These are phyloP conservation scores for Nakataea oryzae DNA, from an alignment of 2,329 filamentous ascomycete genomes.

Conservation along the genomic window DNA sequence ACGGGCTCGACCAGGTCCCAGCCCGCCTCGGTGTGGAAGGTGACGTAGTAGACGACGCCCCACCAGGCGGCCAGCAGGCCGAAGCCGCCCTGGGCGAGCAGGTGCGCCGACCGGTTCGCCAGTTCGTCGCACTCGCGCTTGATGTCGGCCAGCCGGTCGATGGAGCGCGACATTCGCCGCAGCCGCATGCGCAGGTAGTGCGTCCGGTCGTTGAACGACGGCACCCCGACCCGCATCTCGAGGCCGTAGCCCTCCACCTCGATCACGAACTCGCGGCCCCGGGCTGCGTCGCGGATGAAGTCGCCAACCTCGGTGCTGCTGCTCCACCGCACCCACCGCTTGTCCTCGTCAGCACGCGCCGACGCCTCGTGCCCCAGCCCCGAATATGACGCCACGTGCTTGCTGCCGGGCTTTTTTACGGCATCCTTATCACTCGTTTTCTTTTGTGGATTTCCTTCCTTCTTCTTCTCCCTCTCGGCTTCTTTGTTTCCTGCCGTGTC, in stretches of 20 bases:
- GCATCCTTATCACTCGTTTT: conserved; percentile 16
- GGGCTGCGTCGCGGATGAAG: conserved; percentile 82
- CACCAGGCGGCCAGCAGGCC: conserved; percentile 66
- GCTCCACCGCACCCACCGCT: conserved; percentile 78
- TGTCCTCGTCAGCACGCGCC: conserved; percentile 26
- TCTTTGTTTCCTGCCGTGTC: no score
- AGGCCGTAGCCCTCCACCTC: conserved; percentile 58
- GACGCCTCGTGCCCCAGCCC: conserved; percentile 54
- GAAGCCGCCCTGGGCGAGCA: conserved; percentile 72
- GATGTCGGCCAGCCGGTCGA: conserved; percentile 59
- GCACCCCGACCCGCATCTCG: conserved; percentile 70
- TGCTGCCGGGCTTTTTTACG: conserved; percentile 11
- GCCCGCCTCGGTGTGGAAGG: conserved; percentile 63
- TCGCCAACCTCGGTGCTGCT: conserved; percentile 84
- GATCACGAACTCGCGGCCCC: conserved; percentile 75
- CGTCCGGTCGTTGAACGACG: conserved; percentile 82
- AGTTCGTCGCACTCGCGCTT: conserved; percentile 74
- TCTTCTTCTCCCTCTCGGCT: conserved; percentile 36
- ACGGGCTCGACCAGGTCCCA: conserved; percentile 91
- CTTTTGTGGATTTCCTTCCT: conserved; percentile 24
- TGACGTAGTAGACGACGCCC: conserved; percentile 66
- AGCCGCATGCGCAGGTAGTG: conserved; percentile 74
- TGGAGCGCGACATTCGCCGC: conserved; percentile 57
- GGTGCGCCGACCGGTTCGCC: conserved; percentile 67
- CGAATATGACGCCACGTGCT: conserved; percentile 57